These are phyloP conservation scores for Cyphellophora attinorum DNA, from an alignment of 2,329 filamentous ascomycete genomes.

Conservation along the genomic window DNA sequence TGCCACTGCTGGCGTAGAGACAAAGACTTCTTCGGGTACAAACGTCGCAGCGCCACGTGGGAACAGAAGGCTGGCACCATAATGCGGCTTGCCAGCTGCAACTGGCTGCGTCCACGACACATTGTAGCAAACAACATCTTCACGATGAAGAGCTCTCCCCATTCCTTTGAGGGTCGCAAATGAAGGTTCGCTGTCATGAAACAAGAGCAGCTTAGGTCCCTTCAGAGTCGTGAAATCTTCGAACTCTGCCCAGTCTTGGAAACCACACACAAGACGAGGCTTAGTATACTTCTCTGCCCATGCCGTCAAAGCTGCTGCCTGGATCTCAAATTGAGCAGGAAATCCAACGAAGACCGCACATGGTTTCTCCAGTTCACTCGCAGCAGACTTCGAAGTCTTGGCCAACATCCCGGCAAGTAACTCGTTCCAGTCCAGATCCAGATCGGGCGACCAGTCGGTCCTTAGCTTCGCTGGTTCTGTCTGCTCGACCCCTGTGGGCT, in stretches of 20 bases:
- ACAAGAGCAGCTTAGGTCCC: background rate
- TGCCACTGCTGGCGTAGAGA: conserved; percentile 1
- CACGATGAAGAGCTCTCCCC: background rate
- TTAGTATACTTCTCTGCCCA: background rate
- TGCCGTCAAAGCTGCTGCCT: background rate
- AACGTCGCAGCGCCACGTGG: background rate
- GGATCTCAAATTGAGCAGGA: background rate
- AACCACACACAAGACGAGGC: background rate
- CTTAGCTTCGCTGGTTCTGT: background rate
- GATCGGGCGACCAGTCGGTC: background rate
- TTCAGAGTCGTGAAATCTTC: background rate
- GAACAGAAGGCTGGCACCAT: conserved; percentile 1
- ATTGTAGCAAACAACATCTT: conserved; percentile 4
- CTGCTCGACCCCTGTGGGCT: too few relatives aligned
- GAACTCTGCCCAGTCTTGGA: background rate
- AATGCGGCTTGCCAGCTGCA: background rate
- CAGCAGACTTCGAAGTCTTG: background rate
- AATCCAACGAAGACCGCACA: background rate
- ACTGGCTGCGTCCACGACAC: background rate
- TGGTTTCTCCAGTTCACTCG: background rate
- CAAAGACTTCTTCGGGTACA: conserved; percentile 2
- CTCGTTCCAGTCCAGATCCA: too few relatives aligned
- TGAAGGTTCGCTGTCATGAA: background rate
- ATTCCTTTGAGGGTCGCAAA: background rate
- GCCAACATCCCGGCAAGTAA: background rate